These are phyloP conservation scores for Eucalyptus shirleyi DNA, from an alignment of 345 rosid genomes.

Conservation along the genomic window DNA sequence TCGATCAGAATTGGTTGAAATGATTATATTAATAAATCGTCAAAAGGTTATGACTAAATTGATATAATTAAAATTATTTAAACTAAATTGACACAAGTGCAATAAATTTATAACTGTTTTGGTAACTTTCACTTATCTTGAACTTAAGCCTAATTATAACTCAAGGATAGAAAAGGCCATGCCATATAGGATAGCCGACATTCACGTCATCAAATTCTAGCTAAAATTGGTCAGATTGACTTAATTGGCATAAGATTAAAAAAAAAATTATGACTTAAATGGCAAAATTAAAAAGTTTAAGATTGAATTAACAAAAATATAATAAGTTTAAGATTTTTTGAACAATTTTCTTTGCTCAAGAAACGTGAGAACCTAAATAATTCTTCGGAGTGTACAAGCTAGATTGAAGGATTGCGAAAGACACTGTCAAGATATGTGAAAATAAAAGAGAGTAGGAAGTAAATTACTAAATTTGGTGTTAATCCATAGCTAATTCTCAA, in stretches of 20 bases:
- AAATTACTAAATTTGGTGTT: not conserved
- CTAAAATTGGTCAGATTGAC: no score
- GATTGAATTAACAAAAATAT: no score
- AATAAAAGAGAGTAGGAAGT: not conserved
- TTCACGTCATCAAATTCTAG: not conserved
- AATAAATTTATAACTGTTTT: no score
- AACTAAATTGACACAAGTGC: no score
- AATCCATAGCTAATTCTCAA: not conserved
- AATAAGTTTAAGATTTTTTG: not conserved
- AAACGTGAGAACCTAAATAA: not conserved
- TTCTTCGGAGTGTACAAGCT: not conserved
- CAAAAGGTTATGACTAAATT: no score
- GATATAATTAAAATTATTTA: fast-evolving
- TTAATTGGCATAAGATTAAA: not conserved
- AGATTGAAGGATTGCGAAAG: not conserved
- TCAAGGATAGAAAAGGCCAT: not conserved
- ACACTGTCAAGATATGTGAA: not conserved
- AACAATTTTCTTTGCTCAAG: no score
- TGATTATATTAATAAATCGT: no score
- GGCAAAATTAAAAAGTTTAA: no score
- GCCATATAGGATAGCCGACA: not conserved
- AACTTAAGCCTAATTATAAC: not conserved
- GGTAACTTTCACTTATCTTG: not conserved
- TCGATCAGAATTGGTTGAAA: fast-evolving
- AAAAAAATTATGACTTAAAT: no score